A percentile compares a stretch with the other conserved stretches of the same genome.
Conservation (phyloP, 2,329 filamentous ascomycete genomes). For the Alternaria sp. region DNA sequence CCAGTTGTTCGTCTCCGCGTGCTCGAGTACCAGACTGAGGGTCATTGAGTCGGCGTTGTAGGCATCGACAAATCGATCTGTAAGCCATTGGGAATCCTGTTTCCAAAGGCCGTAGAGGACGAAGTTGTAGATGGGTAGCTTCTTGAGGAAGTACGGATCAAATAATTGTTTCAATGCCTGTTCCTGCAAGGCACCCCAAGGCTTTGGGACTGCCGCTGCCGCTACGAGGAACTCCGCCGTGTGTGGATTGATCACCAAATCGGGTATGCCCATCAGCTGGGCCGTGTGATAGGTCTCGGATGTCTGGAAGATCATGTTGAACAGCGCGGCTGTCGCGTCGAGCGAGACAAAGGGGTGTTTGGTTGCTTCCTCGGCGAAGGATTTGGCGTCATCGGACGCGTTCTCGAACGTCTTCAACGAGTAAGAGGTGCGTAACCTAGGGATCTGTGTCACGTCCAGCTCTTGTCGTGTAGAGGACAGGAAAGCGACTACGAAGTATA, state of each 20-base stretch:
- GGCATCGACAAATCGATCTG: conserved; percentile 77
- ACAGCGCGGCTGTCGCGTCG: conserved; percentile 76
- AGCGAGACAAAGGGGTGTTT: conserved; percentile 89
- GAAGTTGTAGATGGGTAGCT: conserved; percentile 80
- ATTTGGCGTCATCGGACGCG: conserved; percentile 66
- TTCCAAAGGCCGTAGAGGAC: conserved; percentile 92
- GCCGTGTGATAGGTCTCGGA: conserved; percentile 64
- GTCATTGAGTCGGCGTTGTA: conserved; percentile 75
- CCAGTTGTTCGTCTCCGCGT: conserved; percentile 84
- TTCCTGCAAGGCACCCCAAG: conserved; percentile 77
- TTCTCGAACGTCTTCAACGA: conserved; percentile 69
- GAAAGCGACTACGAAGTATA: conserved; percentile 93
- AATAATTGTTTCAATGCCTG: conserved; percentile 81
- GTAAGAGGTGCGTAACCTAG: conserved; percentile 80
- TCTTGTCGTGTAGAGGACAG: conserved; percentile 77
- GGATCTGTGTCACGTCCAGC: conserved; percentile 85
- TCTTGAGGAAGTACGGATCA: conserved; percentile 81
- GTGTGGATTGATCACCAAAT: conserved; percentile 72
- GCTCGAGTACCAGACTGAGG: conserved; percentile 76
- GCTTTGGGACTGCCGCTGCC: conserved; percentile 77
- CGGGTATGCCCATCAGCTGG: conserved; percentile 66
- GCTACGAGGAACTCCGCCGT: conserved; percentile 81
- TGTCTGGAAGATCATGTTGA: conserved; percentile 68
- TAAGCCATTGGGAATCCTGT: conserved; percentile 88
- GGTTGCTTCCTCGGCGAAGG: conserved; percentile 71